Evolutionary conservation across 2,329 filamentous ascomycete genomes (phyloP), one percentile per base, ranked within the genome.

Genomic region (Penicillium sp.): DNA sequence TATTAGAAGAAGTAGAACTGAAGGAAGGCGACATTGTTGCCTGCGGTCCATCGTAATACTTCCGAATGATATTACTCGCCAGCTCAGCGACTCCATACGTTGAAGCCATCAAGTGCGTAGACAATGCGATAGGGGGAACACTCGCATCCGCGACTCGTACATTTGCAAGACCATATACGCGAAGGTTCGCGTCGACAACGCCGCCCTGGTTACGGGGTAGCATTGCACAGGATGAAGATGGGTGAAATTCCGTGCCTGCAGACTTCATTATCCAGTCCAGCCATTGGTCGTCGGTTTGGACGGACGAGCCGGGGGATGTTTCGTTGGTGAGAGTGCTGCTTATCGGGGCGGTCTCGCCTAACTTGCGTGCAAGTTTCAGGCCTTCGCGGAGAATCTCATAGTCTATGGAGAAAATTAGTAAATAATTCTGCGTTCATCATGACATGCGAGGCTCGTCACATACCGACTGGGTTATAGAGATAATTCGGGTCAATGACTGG

Each of bases 71-170:
- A 14, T 54, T 61, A 47, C 66, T 68, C 6, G 71, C 71, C 55
- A 66, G 67, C 52, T 75, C 73, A 3, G 73, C 72, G 11, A 75
- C 35, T 0, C 72, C 73, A 38, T 75, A 75, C 12, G 73, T 75
- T 14, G 71, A 73, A 5, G 67, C 57, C 72, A 75, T 75, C 17
- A 75, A 63, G 61, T 75, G 73, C 1, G 72, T 71, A 0, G 72
- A 73, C 52, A 75, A 62, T 1, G 72, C 53, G 17, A 71, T 70
- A 0, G 70, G 70, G 0, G 67, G 63, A 4, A 72, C 63, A 54
- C 69, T 71, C 8, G 71, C 70, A 5, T 74, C 72, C 0, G 68
- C 69, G 5, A 74, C 67, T 3, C 72, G 68, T 8, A 74, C 69
- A 51, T 74, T 74, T 0, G 63, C 52, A 5, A 73, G 67, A 1